Evolutionary conservation across 2,329 filamentous ascomycete species (phyloP), one percentile per base, ranked within the genome.

Genomic region (Clarireedia homoeocarpa): DNA sequence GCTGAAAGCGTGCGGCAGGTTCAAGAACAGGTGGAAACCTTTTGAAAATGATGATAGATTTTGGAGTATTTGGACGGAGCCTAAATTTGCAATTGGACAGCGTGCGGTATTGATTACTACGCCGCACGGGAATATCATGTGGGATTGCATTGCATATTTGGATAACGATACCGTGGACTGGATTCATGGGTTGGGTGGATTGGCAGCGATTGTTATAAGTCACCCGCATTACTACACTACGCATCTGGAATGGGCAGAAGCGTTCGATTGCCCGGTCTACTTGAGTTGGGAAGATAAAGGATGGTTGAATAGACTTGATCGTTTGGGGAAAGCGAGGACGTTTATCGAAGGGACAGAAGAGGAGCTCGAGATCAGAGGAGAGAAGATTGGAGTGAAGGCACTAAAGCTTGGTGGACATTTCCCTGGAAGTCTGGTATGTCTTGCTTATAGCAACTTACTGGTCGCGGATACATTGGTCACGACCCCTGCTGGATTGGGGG

Each of bases 151-250:
- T 56, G 79, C 87, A 0, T 81, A 83, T 61, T 72, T 94, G 3
- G 86, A 91, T 67, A 71, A 77, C 1, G 76, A 77, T 3, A 91
- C 88, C 0, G 70, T 88, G 0, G 66, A 71, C 0, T 68, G 70
- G 55, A 81, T 92, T 63, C 75, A 78, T 5, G 67, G 66, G 0
- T 74, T 83, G 6, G 88, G 88, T 45, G 87, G 86, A 0, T 66
- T 95, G 12, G 73, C 74, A 36, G 88, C 85, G 0, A 91, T 94
- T 47, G 83, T 83, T 62, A 89, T 91, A 60, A 84, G 80, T 10
- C 88, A 95, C 71, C 89, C 89, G 52, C 89, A 95, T 68, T 95
- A 88, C 71, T 94, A 89, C 71, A 84, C 83, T 14, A 87, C 88
- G 3, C 85, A 90, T 68, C 70, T 88, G 0, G 81, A 86, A 62